phyloP scores from a whole-genome alignment of 140 eudicot species.

The Artemisia princeps region DNA sequence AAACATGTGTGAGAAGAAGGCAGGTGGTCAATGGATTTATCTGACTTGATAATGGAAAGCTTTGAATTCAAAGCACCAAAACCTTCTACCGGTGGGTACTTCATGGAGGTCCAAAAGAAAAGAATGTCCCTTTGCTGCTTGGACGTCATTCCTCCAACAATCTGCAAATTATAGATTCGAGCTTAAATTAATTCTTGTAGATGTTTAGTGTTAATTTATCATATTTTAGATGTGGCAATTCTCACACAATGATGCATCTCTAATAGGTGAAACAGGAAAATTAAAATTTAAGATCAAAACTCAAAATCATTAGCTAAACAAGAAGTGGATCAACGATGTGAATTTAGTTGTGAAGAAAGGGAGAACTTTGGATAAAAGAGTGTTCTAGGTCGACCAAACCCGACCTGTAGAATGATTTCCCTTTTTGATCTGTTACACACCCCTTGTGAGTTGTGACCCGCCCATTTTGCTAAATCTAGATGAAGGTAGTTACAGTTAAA shows the following conservation, averaged over 20 bases:
- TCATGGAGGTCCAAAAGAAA: conserved; percentile 84
- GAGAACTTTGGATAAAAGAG: too few relatives aligned
- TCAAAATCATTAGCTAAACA: too few relatives aligned
- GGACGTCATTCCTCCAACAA: conserved; percentile 45
- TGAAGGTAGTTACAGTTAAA: background rate
- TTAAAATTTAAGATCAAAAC: too few relatives aligned
- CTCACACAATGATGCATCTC: background rate
- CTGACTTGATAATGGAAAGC: conserved; percentile 42
- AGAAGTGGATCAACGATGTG: too few relatives aligned
- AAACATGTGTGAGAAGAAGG: conserved; percentile 86
- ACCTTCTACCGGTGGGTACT: conserved; percentile 68
- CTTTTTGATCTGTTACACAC: background rate
- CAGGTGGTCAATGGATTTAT: conserved; percentile 39
- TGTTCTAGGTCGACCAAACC: too few relatives aligned
- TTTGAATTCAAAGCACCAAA: conserved; percentile 74
- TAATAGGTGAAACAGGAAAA: background rate
- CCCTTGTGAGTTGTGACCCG: background rate
- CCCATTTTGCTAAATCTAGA: background rate
- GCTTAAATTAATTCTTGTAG: background rate
- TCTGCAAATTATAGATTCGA: conserved; percentile 27
- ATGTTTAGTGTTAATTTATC: too few relatives aligned
- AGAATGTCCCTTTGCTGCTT: conserved; percentile 57
- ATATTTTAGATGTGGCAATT: too few relatives aligned
- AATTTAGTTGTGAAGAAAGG: too few relatives aligned
- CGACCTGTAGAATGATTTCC: too few relatives aligned